Base-by-base conservation (phyloP, 2,329 filamentous ascomycete genomes). In the Alternaria ventricosa region DNA sequence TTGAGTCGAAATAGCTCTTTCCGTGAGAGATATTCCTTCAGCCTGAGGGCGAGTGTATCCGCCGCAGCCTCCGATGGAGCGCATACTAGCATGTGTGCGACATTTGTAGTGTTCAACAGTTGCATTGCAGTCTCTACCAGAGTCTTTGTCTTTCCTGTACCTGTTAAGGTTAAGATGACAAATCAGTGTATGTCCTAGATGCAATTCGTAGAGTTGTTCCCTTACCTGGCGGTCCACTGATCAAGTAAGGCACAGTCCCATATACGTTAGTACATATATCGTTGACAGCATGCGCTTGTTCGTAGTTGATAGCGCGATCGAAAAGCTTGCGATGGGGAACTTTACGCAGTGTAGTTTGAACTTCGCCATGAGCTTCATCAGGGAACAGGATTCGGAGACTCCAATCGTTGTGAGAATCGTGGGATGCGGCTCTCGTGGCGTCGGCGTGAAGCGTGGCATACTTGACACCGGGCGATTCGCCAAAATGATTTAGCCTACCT, bases 111-210 rank as follows among this genome's bases (percentile, higher is more conserved):
- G 2, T 75, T 64, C 5, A 78, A 66, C 2, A 79, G 61, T 47
- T 79, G 76, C 62, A 82, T 67, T 10, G 82, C 79, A 55, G 77
- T 77, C 69, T 85, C 84, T 18, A 85, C 83, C 2, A 85, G 67
- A 3, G 83, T 85, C 62, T 85, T 85, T 9, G 84, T 86, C 68
- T 86, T 86, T 0, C 84, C 84, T 7, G 84, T 85, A n/a, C 84
- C 84, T 41, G 36, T 41, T 3, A 18, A 11, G 36, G 15, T 41
- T 18, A 4, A 6, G 33, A 41, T 41, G 9, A n/a, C 33, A 41
- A 41, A 15, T 41, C 15, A 41, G 36, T 18, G n/a, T 41, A 41
- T 41, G 36, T 18, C n/a, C 4, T n/a, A 2, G 15, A 18, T 18
- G 36, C n/a, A 5, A 3, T 18, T 41, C 36, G 36, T 11, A 41